A percentile compares a stretch with the other conserved stretches of the same genome.
phyloP scores from a whole-genome alignment of 2,329 filamentous ascomycete genomes.

The Aspergillus neoniger region DNA sequence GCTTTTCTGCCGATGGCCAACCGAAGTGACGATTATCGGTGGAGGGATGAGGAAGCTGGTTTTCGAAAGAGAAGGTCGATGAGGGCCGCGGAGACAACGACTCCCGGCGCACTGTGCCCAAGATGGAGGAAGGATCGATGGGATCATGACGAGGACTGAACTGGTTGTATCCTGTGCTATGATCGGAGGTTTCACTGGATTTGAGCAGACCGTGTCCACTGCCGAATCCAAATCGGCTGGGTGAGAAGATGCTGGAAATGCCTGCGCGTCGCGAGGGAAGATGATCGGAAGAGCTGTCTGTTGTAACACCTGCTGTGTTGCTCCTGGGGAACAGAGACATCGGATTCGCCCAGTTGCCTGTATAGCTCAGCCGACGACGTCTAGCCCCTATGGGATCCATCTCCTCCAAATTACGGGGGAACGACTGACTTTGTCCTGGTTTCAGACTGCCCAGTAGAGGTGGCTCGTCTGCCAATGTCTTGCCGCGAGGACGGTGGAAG shows the following conservation, averaged over 20 bases:
- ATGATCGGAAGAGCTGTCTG: slow-evolving; percentile 46
- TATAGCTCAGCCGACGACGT: slow-evolving; percentile 59
- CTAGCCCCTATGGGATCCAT: slow-evolving; percentile 53
- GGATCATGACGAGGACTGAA: slow-evolving; percentile 50
- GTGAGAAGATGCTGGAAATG: slow-evolving; percentile 48
- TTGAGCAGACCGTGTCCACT: slow-evolving; percentile 30
- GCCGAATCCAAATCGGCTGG: slow-evolving; percentile 42
- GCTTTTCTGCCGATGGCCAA: slow-evolving; percentile 58
- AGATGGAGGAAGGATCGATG: slow-evolving; percentile 48
- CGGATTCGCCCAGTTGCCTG: slow-evolving; percentile 56
- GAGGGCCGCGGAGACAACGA: slow-evolving; percentile 51
- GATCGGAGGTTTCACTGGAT: slow-evolving; percentile 36
- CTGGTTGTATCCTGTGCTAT: slow-evolving; percentile 47
- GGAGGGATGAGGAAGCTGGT: slow-evolving; percentile 69
- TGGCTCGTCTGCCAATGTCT: slow-evolving; percentile 61
- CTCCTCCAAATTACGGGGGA: slow-evolving; percentile 58
- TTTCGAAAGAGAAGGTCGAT: slow-evolving; percentile 59
- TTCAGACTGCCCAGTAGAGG: slow-evolving; percentile 61
- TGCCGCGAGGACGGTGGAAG: slow-evolving; percentile 62
- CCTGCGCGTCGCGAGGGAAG: slow-evolving; percentile 42
- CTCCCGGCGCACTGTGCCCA: slow-evolving; percentile 45
- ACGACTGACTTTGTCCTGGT: slow-evolving; percentile 63
- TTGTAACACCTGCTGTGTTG: slow-evolving; percentile 46
- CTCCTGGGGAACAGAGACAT: slow-evolving; percentile 51
- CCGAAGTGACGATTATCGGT: slow-evolving; percentile 77